phyloP scores from a whole-genome alignment of 2,329 filamentous ascomycete genomes.

The Trichophyton mentagrophytes region DNA sequence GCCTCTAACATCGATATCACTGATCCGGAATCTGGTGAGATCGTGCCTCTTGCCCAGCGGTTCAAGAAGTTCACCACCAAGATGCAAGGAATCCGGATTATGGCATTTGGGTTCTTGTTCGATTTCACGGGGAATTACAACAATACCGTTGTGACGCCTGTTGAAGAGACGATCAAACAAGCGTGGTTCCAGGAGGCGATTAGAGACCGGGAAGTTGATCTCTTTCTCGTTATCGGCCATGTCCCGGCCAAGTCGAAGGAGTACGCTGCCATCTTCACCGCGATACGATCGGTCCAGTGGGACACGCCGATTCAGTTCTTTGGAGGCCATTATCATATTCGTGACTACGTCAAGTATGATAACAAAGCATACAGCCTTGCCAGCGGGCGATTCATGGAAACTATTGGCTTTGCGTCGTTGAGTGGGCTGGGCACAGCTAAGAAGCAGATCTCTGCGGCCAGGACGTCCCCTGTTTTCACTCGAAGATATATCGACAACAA shows the following conservation, averaged over 20 bases:
- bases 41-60: constrained; percentile 63
- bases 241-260: constrained; percentile 71
- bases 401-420: constrained; percentile 84
- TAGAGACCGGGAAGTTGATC: constrained; percentile 61
- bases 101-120: constrained; percentile 90
- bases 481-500: constrained; percentile 92
- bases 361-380: constrained; percentile 65
- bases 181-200: constrained; percentile 82
- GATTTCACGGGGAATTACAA: constrained; percentile 85
- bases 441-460: constrained; percentile 17
- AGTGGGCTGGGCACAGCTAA: constrained; percentile 45
- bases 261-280: constrained; percentile 62
- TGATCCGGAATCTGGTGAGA: constrained; percentile 56
- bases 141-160: constrained; percentile 72
- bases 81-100: constrained; percentile 68
- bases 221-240: constrained; percentile 80
- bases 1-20: constrained; percentile 89
- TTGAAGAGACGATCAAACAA: constrained; percentile 68
- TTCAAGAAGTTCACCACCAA: constrained; percentile 87
- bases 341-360: constrained; percentile 72
- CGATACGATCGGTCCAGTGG: constrained; percentile 63
- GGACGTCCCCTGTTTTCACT: constrained; percentile 44
- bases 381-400: constrained; percentile 87
- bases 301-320: constrained; percentile 83
- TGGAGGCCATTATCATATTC: constrained; percentile 78